Evolutionary conservation across 2,329 filamentous ascomycete species (phyloP), one percentile per base, ranked within the genome.

Genomic region (Cercospora canescens): DNA sequence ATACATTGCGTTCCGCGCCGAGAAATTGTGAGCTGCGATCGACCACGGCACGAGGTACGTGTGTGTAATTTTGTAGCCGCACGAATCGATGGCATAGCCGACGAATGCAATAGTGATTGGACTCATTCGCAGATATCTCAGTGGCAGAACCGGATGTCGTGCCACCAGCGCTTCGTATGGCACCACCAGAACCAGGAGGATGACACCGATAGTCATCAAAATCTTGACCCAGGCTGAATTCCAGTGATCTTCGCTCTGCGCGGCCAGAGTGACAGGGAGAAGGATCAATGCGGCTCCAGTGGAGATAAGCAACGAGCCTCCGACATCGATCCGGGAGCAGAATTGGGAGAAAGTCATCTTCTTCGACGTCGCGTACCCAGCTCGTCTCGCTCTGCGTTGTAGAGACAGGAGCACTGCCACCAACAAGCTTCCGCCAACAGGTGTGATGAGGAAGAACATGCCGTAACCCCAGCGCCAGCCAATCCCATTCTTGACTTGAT

Each of bases 31-130:
- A 0, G 81, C 78, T 3, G 84, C 78, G 7, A 77, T 79, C 0
- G 76, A 77, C 83, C 83, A 85, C 28, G 81, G 72, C 68, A 83
- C 83, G 6, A 85, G 75, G 70, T 84, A 84, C 6, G 81, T 80
- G 70, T 85, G 82, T 0, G 82, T 84, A 54, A 76, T 76, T 16
- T 74, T 69, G 69, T 83, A 83, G 14, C 79, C 81, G 50, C 84
- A 70, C 5, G 76, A 76, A 68, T 85, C 83, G 35, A 81, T 71
- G 11, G 79, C 73, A 11, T 78, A 78, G 12, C 83, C 74, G 1
- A 81, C 57, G 9, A 81, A 74, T 14, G 78, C 78, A 14, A 83
- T 71, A 18, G 80, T 69, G 28, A 86, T 82, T 12, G 81, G 79
- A 5, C 75, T 63, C 41, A 80, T 81, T 30, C 76, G 76, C 71